phyloP scores from a whole-genome alignment of 2,329 filamentous ascomycete species.

The Verticillium zaregamsianum region DNA sequence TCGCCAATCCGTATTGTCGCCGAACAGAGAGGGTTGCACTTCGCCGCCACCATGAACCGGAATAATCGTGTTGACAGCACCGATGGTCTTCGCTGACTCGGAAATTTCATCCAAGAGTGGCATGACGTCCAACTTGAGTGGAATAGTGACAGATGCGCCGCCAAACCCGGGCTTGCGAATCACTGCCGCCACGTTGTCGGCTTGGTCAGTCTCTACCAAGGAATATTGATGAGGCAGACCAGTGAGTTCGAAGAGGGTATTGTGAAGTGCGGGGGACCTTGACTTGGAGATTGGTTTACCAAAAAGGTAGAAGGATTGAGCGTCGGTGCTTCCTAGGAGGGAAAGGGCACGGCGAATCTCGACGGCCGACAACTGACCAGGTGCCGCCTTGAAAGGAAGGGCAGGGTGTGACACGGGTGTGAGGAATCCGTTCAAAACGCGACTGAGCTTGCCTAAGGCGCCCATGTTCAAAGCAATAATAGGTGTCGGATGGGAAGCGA shows the following conservation, averaged over 20 bases:
- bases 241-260: conserved; percentile 69
- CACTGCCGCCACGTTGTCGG: conserved; percentile 55
- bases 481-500: conserved; percentile 69
- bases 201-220: conserved; percentile 67
- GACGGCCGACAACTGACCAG: conserved; percentile 84
- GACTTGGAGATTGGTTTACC: conserved; percentile 80
- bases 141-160: conserved; percentile 92
- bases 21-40: conserved; percentile 52
- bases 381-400: conserved; percentile 89
- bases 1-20: conserved; percentile 94
- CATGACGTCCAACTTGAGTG: conserved; percentile 87
- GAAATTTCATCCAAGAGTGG: conserved; percentile 75
- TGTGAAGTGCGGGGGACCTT: conserved; percentile 85
- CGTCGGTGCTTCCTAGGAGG: conserved; percentile 72
- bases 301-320: conserved; percentile 80
- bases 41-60: conserved; percentile 36
- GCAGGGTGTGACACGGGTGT: conserved; percentile 89
- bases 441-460: conserved; percentile 76
- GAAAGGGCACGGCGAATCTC: conserved; percentile 80
- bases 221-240: conserved; percentile 85
- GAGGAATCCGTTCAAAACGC: conserved; percentile 87
- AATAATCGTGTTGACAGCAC: conserved; percentile 92
- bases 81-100: conserved; percentile 74
- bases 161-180: conserved; percentile 75
- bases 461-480: conserved; percentile 98